Evolutionary conservation across 192 early-diverging fungal species (phyloP), one percentile per base, ranked within the genome.

Genomic region (Podila clonocystis): DNA sequence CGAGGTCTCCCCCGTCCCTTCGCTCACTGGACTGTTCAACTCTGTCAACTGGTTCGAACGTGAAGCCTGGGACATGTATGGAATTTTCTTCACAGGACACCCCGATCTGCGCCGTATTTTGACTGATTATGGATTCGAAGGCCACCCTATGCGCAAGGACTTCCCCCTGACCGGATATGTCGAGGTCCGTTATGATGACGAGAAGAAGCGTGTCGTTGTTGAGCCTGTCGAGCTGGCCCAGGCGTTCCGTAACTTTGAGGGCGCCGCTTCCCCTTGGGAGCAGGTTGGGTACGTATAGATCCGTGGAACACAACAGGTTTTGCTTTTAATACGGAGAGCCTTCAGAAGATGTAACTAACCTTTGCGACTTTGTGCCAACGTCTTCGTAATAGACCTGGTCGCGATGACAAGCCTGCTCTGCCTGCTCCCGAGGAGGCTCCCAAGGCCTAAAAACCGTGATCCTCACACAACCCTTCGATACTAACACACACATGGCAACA

Each of bases 21-120:
- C 96, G 3, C 82, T 94, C 41, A 92, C 93, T 8, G 86, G 90
- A 55, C 59, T 98, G 20, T 96, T 89, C 86, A 89, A 85, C 67
- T 89, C 91, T 45, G 97, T 96, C 49, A 98, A 97, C 84, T 99
- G 98, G 98, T 93, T 95, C 68, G 98, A 99, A 86, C 94, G 98
- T 82, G 98, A 99, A 84, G 94, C 92, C n/a, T 99, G 94, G 85
- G 98, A 99, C 75, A 99, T 99, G 98, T 99, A 91, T 74, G 98
- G 98, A 62, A 90, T 99, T 52, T 97, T 97, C 84, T 99, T 99
- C 79, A 88, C 90, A 1, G 94, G 92, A 52, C 98, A 99, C 77
- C 98, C 98, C 9, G 98, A 99, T 86, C 83, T 99, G 83, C 84
- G 98, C 58, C 88, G 98, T 50, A 98, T 99, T 74, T 91, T 99